Evolutionary conservation across 1,284 basidiomycete species (phyloP), one percentile per base, ranked within the genome.

Genomic region (Ganoderma sinense): DNA sequence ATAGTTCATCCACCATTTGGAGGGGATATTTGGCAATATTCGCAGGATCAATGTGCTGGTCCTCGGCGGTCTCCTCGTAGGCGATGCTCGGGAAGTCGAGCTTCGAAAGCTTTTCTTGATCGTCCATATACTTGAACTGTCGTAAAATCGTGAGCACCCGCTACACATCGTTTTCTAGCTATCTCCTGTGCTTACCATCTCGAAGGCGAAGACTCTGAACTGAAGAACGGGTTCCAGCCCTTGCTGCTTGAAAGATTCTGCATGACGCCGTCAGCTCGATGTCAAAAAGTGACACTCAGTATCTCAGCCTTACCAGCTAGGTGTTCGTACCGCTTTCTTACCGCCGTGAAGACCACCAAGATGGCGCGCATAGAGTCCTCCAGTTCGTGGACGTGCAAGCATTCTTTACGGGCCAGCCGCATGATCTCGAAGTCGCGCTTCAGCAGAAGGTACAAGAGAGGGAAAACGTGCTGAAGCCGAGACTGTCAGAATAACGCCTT

Each of bases 371-470:
- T 65, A 2, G 75, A 67, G n/a, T 71, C 70, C n/a, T 31, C 8
- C 1, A 76, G 39, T 62, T 76, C 77, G 29, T 74, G 70, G 2
- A 31, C 26, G 23, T 72, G 67, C 0, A 79, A 20, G 13, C 75
- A 56, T 40, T 70, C 69, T 4, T 29, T 69, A 23, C 69, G 65
- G 11, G 75, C 76, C 6, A 69, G 23, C 14, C 67, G 63, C 70
- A 80, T 75, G 31, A 78, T 45, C 10, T 76, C 68, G 29, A 72
- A 69, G 53, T 80, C 74, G 7, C 72, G 71, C 23, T 71, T 66
- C 20, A 79, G 58, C 0, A 80, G 61, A 10, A 80, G 67, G 40
- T 75, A 79, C 8, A 79, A 11, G 0, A 79, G 33, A 3, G 76
- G 69, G 39, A 78, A 76, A 3, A 79, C 18, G 36, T 76, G 69